phyloP scores from a whole-genome alignment of 169 alveolate species.

The Eimeria sp. region DNA sequence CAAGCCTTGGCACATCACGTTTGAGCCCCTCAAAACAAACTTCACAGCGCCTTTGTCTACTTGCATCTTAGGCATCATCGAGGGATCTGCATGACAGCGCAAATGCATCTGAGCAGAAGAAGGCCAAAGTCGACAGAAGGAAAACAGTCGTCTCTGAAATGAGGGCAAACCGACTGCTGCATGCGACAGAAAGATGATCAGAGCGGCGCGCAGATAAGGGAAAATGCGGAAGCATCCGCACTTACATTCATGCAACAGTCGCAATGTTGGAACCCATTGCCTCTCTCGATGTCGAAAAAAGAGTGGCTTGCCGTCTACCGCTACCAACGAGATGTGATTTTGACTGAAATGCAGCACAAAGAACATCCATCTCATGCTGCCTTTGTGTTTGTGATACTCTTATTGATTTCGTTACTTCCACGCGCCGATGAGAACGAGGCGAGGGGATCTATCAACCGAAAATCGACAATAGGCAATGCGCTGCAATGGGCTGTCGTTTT shows the following conservation, averaged over 20 bases:
- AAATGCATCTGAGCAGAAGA: background rate
- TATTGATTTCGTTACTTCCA: background rate
- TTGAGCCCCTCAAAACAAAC: constrained; percentile 97
- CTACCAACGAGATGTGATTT: constrained; percentile 90
- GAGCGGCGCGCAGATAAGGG: background rate
- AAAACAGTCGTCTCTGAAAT: background rate
- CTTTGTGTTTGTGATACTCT: background rate
- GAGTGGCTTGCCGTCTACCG: constrained; percentile 90
- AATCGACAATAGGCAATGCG: background rate
- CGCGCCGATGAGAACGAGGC: background rate
- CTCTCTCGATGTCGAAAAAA: constrained; percentile 96
- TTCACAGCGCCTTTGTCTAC: constrained; percentile 98
- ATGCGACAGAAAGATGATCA: background rate
- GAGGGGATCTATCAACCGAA: background rate
- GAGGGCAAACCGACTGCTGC: background rate
- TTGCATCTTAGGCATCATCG: constrained; percentile 98
- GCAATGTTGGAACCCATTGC: constrained; percentile 97
- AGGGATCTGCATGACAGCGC: constrained; percentile 91
- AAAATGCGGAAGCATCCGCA: background rate
- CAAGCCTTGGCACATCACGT: constrained; percentile 99
- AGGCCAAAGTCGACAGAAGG: background rate
- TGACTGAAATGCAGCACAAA: constrained; percentile 84
- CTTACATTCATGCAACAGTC: constrained; percentile 96
- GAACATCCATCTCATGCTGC: background rate
- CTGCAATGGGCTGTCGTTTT: background rate